Evolutionary conservation across 768 basidiomycete species (phyloP).

Genomic region (Agaricus subrufescens): DNA sequence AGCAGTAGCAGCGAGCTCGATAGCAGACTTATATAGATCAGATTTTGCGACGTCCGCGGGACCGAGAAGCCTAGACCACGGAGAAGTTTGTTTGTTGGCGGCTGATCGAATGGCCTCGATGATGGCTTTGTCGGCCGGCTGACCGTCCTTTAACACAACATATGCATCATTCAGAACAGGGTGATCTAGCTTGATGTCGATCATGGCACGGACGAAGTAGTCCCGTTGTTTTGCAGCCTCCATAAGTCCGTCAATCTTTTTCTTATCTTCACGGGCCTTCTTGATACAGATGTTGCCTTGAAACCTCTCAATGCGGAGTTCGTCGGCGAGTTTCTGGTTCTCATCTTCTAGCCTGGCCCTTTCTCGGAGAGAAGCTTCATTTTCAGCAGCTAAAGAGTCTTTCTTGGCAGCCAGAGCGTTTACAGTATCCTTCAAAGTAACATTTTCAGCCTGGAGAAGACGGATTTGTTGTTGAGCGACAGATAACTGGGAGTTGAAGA

Average conservation of each 20-base stretch:
- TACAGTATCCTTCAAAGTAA: not conserved
- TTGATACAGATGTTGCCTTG: not conserved
- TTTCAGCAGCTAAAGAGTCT: not conserved
- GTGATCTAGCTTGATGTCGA: conserved; percentile 29
- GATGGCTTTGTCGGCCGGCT: conserved; percentile 34
- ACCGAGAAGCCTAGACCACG: conserved; percentile 39
- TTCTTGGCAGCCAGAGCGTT: not conserved
- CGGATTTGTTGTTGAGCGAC: not conserved
- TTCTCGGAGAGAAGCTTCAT: not conserved
- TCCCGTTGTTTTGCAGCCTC: conserved; percentile 25
- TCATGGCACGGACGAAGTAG: conserved; percentile 30
- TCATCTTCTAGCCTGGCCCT: not conserved
- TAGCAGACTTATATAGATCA: conserved; percentile 40
- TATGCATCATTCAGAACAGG: conserved; percentile 26
- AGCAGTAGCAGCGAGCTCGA: conserved; percentile 38
- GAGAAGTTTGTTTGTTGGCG: conserved; percentile 28
- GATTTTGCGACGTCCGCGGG: conserved; percentile 29
- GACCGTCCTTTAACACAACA: conserved; percentile 23
- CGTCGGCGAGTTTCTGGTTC: not conserved
- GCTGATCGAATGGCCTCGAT: conserved; percentile 40
- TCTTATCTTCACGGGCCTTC: conserved; percentile 17
- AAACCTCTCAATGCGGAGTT: not conserved
- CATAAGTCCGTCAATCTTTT: conserved; percentile 20
- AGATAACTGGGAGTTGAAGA: conserved; percentile 3
- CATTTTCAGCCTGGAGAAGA: conserved; percentile 4